A percentile compares a stretch with the other conserved stretches of the same genome.
Conservation (phyloP, 306 rosid species). For the Quercus bicolor region DNA sequence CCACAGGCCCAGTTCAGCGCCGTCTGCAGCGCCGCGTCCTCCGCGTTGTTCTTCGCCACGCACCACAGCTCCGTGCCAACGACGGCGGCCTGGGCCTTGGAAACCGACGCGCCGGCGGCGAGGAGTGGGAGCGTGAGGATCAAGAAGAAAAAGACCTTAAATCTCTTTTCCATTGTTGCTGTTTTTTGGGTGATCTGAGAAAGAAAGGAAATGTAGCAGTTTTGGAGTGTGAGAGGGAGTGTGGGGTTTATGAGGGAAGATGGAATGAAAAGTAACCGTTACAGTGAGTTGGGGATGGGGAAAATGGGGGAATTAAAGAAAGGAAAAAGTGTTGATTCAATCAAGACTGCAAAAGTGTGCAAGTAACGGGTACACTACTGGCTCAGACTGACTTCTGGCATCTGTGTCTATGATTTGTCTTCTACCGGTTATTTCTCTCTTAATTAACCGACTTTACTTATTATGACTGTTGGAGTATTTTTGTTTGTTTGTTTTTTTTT, state of each 20-base stretch:
- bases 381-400: no score
- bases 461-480: no score
- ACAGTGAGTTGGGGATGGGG: not conserved
- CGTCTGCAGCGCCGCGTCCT: slow-evolving; percentile 59
- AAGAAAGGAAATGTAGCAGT: slow-evolving; percentile 9
- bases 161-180: slow-evolving; percentile 29
- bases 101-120: slow-evolving; percentile 20
- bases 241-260: not conserved
- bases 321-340: no score
- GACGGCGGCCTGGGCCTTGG: slow-evolving; percentile 26
- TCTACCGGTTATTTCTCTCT: no score
- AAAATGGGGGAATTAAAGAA: not conserved
- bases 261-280: slow-evolving; percentile 50
- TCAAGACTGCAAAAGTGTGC: no score
- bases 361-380: no score
- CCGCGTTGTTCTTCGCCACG: slow-evolving; percentile 94
- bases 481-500: accelerated
- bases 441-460: no score
- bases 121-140: slow-evolving; percentile 18
- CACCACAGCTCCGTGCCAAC: slow-evolving; percentile 74
- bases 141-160: not conserved
- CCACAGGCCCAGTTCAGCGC: slow-evolving; percentile 95
- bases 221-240: not conserved
- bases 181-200: no score
- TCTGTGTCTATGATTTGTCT: no score